phyloP scores from a whole-genome alignment of 2,329 filamentous ascomycete genomes.

The Bipolaris victoriae region DNA sequence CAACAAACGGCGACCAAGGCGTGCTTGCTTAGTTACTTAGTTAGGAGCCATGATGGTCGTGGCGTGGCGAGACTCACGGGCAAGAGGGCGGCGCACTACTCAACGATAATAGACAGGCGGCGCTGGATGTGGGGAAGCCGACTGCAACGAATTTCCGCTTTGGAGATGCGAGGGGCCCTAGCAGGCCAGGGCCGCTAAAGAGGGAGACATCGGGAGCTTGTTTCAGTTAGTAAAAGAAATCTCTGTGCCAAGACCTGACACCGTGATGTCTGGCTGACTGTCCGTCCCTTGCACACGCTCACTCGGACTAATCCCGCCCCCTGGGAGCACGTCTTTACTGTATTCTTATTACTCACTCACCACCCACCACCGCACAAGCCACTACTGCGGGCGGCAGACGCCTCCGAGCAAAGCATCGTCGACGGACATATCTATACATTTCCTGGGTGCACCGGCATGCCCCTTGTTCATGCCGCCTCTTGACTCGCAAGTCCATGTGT shows the following conservation, averaged over 20 bases:
- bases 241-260: conserved; percentile 26
- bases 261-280: conserved; percentile 10
- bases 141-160: conserved; percentile 6
- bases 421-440: neutral
- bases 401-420: conserved; percentile 10
- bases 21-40: no score
- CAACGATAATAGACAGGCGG: neutral
- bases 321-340: conserved; percentile 10
- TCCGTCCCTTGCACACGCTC: conserved; percentile 5
- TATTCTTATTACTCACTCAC: no score
- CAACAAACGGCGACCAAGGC: no score
- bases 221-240: conserved; percentile 32
- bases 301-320: neutral
- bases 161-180: conserved; percentile 1
- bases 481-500: no score
- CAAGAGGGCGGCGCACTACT: no score
- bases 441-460: no score
- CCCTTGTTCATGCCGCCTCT: no score
- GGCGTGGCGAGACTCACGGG: neutral
- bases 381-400: conserved; percentile 1
- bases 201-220: conserved; percentile 21
- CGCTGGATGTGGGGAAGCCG: conserved; percentile 9
- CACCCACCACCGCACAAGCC: neutral
- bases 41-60: no score
- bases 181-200: conserved; percentile 17